Evolutionary conservation across 2,329 filamentous ascomycete genomes (phyloP).

Genomic region (Xylaria digitata): DNA sequence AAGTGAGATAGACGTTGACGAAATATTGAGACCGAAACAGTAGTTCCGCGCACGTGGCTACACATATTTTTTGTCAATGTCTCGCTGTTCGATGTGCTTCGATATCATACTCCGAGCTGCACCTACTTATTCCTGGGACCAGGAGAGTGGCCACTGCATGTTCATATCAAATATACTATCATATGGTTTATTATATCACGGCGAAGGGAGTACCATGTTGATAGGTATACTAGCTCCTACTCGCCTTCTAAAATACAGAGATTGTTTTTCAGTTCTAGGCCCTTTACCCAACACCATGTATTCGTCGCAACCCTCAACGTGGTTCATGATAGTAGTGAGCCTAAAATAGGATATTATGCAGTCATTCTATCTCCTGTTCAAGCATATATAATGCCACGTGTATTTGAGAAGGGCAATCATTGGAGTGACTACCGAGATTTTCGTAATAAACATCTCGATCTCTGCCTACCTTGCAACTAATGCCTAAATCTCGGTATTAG

Average conservation of each 20-base stretch:
- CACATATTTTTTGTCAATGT: constrained; percentile 1
- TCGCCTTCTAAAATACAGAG: too few species aligned
- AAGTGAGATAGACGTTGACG: neutral
- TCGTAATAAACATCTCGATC: neutral
- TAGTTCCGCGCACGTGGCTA: neutral
- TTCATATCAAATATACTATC: neutral
- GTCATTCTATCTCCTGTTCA: neutral
- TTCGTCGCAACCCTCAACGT: too few species aligned
- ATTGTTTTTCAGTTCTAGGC: too few species aligned
- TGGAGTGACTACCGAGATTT: neutral
- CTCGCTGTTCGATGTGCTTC: neutral
- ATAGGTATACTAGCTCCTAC: too few species aligned
- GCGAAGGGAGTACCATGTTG: neutral
- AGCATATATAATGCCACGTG: too few species aligned
- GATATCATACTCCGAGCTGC: neutral
- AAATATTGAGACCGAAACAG: neutral
- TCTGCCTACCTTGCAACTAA: neutral
- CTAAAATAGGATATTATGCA: neutral
- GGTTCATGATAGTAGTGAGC: neutral
- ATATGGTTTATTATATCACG: neutral
- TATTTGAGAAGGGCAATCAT: neutral
- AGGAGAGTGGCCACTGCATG: too few species aligned
- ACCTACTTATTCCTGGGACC: neutral
- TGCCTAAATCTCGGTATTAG: neutral
- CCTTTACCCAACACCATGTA: too few species aligned